These are phyloP conservation scores for Salix arbutifolia DNA, from an alignment of 345 rosid species.

Conservation along the genomic window DNA sequence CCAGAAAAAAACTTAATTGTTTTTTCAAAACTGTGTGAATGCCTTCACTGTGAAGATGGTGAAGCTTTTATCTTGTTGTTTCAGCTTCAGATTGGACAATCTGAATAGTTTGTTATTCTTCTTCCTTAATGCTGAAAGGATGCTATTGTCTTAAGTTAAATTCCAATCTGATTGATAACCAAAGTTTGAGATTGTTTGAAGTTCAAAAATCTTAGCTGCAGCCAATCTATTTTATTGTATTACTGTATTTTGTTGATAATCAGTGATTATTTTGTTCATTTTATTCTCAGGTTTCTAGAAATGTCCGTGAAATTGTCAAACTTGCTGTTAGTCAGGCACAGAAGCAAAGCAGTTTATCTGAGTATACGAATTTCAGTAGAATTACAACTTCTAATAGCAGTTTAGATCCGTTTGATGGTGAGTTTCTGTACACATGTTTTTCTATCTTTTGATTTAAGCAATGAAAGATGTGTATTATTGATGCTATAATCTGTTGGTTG, in stretches of 20 bases:
- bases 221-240: neutral
- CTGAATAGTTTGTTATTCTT: neutral
- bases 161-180: neutral
- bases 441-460: slow-evolving; percentile 5
- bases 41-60: neutral
- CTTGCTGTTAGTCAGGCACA: slow-evolving; percentile 76
- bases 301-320: slow-evolving; percentile 80
- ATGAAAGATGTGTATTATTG: neutral
- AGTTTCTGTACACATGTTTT: slow-evolving; percentile 4
- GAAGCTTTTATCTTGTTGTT: neutral
- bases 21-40: neutral
- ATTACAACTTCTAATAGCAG: slow-evolving; percentile 54
- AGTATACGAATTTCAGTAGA: slow-evolving; percentile 68
- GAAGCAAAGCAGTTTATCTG: slow-evolving; percentile 59
- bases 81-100: neutral
- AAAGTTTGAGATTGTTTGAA: neutral
- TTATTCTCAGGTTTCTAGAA: slow-evolving; percentile 59
- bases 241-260: neutral
- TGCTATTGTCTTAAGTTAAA: neutral
- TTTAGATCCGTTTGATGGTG: slow-evolving; percentile 87
- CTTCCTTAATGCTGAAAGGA: neutral
- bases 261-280: slow-evolving; percentile 5
- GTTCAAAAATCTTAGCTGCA: neutral
- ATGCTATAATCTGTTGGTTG: slow-evolving; percentile 8
- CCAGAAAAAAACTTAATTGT: neutral